Evolutionary conservation across 2,329 filamentous ascomycete genomes (phyloP).

Genomic region (Ceratocystis albifundus): DNA sequence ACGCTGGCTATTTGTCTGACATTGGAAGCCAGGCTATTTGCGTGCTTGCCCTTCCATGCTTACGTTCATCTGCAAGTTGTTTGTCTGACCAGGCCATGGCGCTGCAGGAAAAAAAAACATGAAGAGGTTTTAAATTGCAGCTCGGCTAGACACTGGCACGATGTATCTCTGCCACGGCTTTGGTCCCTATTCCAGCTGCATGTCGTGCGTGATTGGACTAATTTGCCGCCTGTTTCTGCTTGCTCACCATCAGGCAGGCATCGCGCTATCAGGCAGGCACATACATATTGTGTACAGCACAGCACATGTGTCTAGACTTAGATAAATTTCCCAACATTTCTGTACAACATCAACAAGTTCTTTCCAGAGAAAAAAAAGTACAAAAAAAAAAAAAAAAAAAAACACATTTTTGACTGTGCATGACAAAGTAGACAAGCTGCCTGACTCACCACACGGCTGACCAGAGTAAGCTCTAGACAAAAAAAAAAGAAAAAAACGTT

Average conservation of each 20-base stretch:
- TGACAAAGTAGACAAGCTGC: background rate
- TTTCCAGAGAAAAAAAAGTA: too few relatives aligned
- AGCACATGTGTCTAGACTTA: background rate
- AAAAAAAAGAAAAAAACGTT: too few relatives aligned
- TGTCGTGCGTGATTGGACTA: too few relatives aligned
- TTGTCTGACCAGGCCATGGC: background rate
- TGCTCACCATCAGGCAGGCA: background rate
- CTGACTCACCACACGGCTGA: background rate
- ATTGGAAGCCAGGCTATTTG: background rate
- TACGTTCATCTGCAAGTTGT: background rate
- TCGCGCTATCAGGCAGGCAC: background rate
- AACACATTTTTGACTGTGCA: background rate
- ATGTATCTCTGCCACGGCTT: background rate
- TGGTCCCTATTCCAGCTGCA: background rate
- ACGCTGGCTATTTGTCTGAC: conserved; percentile 1
- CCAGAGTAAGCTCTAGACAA: background rate
- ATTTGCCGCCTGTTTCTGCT: background rate
- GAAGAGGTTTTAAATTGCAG: background rate
- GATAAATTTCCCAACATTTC: background rate
- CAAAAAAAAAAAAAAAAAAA: too few relatives aligned
- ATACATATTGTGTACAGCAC: background rate
- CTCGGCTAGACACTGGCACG: background rate
- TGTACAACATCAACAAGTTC: background rate
- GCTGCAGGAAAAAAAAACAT: background rate
- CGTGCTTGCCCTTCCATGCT: background rate